Evolutionary conservation across 2,329 filamentous ascomycete genomes (phyloP), one percentile per base, ranked within the genome.

Genomic region (Paraconiothyrium brasiliense): DNA sequence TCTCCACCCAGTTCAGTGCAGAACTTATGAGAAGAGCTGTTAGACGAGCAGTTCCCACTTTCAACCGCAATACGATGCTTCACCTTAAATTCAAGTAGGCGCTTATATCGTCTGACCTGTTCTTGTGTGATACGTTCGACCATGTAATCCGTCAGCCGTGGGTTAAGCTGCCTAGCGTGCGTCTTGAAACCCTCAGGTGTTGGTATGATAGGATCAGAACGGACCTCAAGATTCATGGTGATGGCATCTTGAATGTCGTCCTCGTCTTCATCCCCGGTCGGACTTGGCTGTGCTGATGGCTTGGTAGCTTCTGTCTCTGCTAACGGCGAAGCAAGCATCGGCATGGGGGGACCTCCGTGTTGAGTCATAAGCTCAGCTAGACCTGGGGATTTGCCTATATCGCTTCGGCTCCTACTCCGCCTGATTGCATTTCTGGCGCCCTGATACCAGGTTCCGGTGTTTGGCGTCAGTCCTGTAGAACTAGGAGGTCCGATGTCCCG

Each of bases 61-160:
- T 82, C 82, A 1, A 90, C 86, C 2, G 84, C 83, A 50, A 85
- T 84, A 1, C 89, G 81, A 72, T 97, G 93, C 69, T 90, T 90
- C 59, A 92, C 84, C 72, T 88, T 90, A 64, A 85, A 82, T 41
- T 88, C 89, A 34, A 94, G 82, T 16, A 97, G 82, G 32, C 87
- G 86, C 76, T 94, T 95, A 78, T 94, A 97, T 58, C 93, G 87
- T 61, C 88, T 83, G 50, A 90, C 82, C 76, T 97, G 92, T 71
- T 97, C 93, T 66, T 92, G 87, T 0, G 91, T 92, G 67, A 97
- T 91, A 49, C 93, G 89, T 34, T 95, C 91, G 14, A 94, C 86
- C 65, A 97, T 83, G 76, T 88, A 84, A 9, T 84, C 80, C n/a
- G 83, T 82, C 60, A 97, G 82, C 11, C 84, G 81, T n/a, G 92